A percentile compares a stretch with the other conserved stretches of the same genome.
These are phyloP conservation scores for Cutaneotrichosporon arboriforme DNA, from an alignment of 1,284 basidiomycete species.

Conservation along the genomic window DNA sequence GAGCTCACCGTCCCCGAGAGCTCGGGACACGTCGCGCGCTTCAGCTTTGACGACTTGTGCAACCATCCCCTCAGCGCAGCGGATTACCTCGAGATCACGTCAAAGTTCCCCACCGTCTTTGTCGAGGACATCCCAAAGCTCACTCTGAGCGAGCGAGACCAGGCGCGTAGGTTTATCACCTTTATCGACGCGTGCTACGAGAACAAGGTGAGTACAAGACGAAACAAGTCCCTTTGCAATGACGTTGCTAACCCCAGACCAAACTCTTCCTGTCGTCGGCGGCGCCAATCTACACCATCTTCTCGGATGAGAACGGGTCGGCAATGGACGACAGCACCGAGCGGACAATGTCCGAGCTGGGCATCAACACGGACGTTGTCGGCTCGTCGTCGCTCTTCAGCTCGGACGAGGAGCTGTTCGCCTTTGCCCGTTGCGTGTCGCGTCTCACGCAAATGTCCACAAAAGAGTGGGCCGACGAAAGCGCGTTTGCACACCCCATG, in stretches of 20 bases:
- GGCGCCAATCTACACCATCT: slow-evolving; percentile 79
- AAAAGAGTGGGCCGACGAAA: slow-evolving; percentile 24
- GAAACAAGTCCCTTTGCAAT: too few species aligned
- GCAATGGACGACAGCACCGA: slow-evolving; percentile 65
- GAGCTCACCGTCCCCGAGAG: slow-evolving; percentile 72
- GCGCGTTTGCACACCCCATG: slow-evolving; percentile 8
- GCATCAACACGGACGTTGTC: slow-evolving; percentile 66
- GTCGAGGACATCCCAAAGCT: slow-evolving; percentile 82
- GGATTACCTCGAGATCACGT: slow-evolving; percentile 92
- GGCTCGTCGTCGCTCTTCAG: slow-evolving; percentile 81
- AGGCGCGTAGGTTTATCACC: slow-evolving; percentile 91
- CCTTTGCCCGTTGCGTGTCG: slow-evolving; percentile 87
- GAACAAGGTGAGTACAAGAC: slow-evolving; percentile 55
- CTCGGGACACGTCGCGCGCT: slow-evolving; percentile 72
- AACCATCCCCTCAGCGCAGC: slow-evolving; percentile 84
- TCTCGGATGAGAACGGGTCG: slow-evolving; percentile 61
- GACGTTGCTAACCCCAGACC: slow-evolving; percentile 53
- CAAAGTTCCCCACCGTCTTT: slow-evolving; percentile 81
- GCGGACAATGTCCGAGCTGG: slow-evolving; percentile 54
- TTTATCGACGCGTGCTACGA: slow-evolving; percentile 96
- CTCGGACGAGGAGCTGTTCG: slow-evolving; percentile 90
- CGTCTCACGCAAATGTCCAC: slow-evolving; percentile 77
- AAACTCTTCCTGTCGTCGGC: slow-evolving; percentile 85
- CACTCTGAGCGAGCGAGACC: slow-evolving; percentile 80
- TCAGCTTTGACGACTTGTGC: slow-evolving; percentile 83